Conservation (phyloP, 805 yeast genomes). For the Zygoascus ofunaensis region DNA sequence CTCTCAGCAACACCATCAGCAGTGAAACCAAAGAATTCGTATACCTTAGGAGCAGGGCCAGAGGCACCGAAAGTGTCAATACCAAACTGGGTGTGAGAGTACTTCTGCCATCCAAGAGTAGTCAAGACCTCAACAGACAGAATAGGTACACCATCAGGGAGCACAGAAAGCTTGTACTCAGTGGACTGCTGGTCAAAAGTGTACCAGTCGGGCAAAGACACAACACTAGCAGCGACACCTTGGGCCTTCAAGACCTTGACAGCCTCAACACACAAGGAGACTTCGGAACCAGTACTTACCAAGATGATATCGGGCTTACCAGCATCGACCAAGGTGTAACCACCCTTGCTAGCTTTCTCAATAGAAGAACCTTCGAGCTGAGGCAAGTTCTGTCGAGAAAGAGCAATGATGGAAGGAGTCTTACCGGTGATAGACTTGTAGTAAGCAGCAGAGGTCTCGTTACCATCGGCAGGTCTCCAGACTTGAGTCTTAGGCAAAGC, state of each 20-base stretch:
- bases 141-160: constrained; percentile 93
- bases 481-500: constrained; percentile 42
- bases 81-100: constrained; percentile 95
- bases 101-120: constrained; percentile 86
- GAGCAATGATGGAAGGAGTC: constrained; percentile 65
- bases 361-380: constrained; percentile 88
- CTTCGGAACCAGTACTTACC: constrained; percentile 93
- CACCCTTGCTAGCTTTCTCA: constrained; percentile 93
- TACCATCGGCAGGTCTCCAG: constrained; percentile 47
- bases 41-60: constrained; percentile 77
- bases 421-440: constrained; percentile 47
- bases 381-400: constrained; percentile 73
- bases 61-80: constrained; percentile 94
- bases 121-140: constrained; percentile 90
- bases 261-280: constrained; percentile 70
- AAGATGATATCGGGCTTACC: constrained; percentile 61
- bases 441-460: constrained; percentile 48
- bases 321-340: constrained; percentile 62
- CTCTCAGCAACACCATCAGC: constrained; percentile 86
- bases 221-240: constrained; percentile 72
- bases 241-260: constrained; percentile 56
- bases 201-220: constrained; percentile 86
- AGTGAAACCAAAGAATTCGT: constrained; percentile 80
- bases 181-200: constrained; percentile 78
- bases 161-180: constrained; percentile 74